phyloP scores from a whole-genome alignment of 345 rosid genomes.

The Citrus unshiu region DNA sequence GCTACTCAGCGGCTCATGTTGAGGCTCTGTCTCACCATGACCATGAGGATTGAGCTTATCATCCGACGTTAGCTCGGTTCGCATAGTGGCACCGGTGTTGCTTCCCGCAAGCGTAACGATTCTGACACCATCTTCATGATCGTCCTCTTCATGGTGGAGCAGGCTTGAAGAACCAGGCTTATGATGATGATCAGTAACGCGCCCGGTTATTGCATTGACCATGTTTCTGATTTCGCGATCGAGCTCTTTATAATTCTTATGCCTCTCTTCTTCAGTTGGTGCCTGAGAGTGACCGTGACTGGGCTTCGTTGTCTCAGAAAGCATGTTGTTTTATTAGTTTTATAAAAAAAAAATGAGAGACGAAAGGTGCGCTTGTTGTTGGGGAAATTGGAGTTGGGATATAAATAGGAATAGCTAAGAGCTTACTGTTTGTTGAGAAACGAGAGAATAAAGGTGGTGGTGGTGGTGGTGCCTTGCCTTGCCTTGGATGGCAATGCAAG shows the following conservation, averaged over 20 bases:
- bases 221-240: slow-evolving; percentile 43
- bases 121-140: slow-evolving; percentile 37
- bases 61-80: slow-evolving; percentile 41
- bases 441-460: slow-evolving; percentile 16
- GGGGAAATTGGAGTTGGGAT: slow-evolving; percentile 10
- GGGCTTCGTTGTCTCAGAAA: slow-evolving; percentile 29
- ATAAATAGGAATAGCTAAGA: background rate
- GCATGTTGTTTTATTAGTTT: slow-evolving; percentile 16
- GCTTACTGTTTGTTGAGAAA: background rate
- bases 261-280: slow-evolving; percentile 18
- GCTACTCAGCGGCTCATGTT: slow-evolving; percentile 45
- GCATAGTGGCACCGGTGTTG: slow-evolving; percentile 76
- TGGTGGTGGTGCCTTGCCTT: background rate
- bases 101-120: slow-evolving; percentile 76
- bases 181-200: slow-evolving; percentile 30
- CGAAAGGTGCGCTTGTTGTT: background rate
- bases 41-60: slow-evolving; percentile 21
- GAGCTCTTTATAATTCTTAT: slow-evolving; percentile 20
- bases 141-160: slow-evolving; percentile 21
- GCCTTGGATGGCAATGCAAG: slow-evolving; percentile 40
- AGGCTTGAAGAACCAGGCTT: slow-evolving; percentile 43
- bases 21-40: slow-evolving; percentile 38
- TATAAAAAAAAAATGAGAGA: no score
- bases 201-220: slow-evolving; percentile 43
- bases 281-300: background rate